Conservation (phyloP, 495 filamentous ascomycete species). For the Acidomyces sp. region DNA sequence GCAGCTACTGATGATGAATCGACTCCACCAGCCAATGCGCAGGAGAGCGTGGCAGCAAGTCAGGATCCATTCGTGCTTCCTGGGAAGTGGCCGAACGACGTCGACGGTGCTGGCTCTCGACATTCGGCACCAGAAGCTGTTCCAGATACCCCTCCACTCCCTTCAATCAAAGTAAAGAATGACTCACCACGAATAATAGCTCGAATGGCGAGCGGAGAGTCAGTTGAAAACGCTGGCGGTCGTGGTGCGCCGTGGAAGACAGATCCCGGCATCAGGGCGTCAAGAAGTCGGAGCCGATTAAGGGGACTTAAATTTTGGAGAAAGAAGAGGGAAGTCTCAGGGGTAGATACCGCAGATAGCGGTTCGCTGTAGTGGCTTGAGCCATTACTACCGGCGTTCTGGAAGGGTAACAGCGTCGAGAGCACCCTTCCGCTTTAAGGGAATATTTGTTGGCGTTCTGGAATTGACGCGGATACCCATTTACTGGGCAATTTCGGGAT, state of each 20-base stretch:
- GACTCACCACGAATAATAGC: constrained; percentile 5
- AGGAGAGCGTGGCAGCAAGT: constrained; percentile 4
- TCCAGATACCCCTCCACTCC: constrained; percentile 1
- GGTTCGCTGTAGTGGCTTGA: background rate
- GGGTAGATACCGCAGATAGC: constrained; percentile 1
- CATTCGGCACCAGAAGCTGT: constrained; percentile 5
- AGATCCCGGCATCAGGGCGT: constrained; percentile 3
- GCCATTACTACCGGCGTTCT: no score
- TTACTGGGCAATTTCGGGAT: no score
- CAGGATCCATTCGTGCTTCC: constrained; percentile 18
- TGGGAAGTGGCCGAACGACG: constrained; percentile 13
- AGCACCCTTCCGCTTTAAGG: no score
- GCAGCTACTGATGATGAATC: constrained; percentile 7
- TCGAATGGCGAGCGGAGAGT: constrained; percentile 7
- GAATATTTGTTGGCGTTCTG: no score
- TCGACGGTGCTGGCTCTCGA: constrained; percentile 8
- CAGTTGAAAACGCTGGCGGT: background rate
- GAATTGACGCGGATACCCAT: no score
- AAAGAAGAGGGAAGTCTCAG: constrained; percentile 8
- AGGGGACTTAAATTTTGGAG: constrained; percentile 16
- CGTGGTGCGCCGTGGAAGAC: background rate
- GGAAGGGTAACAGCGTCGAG: no score
- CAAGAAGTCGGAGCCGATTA: constrained; percentile 16
- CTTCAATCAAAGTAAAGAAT: background rate
- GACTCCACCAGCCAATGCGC: constrained; percentile 5